Base-by-base conservation (phyloP, 2,329 filamentous ascomycete species). In the Boeremia lycopersici region DNA sequence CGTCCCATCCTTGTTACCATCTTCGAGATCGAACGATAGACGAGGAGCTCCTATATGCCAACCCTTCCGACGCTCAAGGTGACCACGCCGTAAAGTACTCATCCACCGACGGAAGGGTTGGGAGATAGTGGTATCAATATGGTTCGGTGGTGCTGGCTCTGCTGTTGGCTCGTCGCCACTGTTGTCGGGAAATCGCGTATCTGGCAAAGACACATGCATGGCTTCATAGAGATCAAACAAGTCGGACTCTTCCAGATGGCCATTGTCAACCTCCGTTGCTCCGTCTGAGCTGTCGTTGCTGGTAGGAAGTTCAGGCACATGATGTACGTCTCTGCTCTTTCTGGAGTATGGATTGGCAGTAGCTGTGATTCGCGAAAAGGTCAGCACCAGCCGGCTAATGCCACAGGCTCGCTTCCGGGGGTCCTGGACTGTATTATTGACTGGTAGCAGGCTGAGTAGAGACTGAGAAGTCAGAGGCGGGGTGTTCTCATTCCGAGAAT, bases 51-150 rank as follows among this genome's bases (percentile, higher is more conserved):
- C n/a, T n/a, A n/a, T n/a, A n/a, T n/a, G n/a, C n/a, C n/a, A n/a
- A n/a, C n/a, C n/a, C n/a, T n/a, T n/a, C n/a, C n/a, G n/a, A n/a
- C n/a, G n/a, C n/a, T n/a, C n/a, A n/a, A n/a, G n/a, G n/a, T n/a
- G n/a, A n/a, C n/a, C n/a, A n/a, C n/a, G n/a, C n/a, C n/a, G 84
- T 19, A 93, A 76, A 6, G 83, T 88, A 59, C 79, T 87, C 75
- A 93, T 84, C 89, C 19, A 23, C 19, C 19, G 19, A 23, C 19
- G 19, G 19, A 23, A 23, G 19, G 19, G 3, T 23, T 23, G 19
- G 2, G 60, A 60, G 43, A 29, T 57, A 33, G 46, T 41, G 36
- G 36, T 34, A 39, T 46, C 26, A 0, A 48, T 25, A 17, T 45
- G 43, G 9, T 48, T 34, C 25, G 31, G 35, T 40, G 51, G 25